Conservation (phyloP, 345 rosid species). For the Salix viminalis region DNA sequence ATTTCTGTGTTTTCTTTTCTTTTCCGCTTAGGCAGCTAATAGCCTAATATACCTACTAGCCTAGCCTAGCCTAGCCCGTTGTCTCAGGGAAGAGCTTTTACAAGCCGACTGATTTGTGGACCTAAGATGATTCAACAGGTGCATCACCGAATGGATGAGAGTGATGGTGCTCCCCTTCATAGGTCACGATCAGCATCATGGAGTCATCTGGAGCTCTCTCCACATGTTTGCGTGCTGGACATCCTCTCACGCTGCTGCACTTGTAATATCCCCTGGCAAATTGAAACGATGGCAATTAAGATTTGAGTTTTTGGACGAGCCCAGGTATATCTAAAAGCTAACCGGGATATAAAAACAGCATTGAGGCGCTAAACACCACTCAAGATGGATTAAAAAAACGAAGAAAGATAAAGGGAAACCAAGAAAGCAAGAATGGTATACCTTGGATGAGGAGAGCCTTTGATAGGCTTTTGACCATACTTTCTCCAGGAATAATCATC, state of each 20-base stretch:
- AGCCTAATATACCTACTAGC: constrained; percentile 17
- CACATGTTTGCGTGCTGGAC: constrained; percentile 94
- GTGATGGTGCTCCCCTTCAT: constrained; percentile 86
- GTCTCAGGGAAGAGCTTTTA: neutral
- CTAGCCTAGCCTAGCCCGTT: constrained; percentile 1
- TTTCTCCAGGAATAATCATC: constrained; percentile 95
- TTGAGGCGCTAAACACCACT: neutral
- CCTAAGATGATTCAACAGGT: constrained; percentile 50
- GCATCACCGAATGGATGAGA: constrained; percentile 27
- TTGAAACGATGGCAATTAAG: neutral
- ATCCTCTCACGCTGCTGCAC: constrained; percentile 82
- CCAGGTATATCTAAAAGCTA: neutral
- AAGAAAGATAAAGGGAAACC: neutral
- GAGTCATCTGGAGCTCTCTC: constrained; percentile 79
- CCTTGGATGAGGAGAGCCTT: constrained; percentile 99
- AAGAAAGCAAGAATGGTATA: neutral
- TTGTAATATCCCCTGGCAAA: constrained; percentile 81
- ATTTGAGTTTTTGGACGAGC: neutral
- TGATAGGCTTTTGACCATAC: constrained; percentile 95
- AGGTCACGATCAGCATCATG: constrained; percentile 73
- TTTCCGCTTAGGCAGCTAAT: constrained; percentile 11
- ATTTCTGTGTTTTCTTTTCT: neutral
- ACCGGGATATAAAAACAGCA: neutral
- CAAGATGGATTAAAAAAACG: neutral
- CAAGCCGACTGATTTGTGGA: constrained; percentile 16